phyloP scores from a whole-genome alignment of 768 basidiomycete species.

The Thelephora aurantiotincta region DNA sequence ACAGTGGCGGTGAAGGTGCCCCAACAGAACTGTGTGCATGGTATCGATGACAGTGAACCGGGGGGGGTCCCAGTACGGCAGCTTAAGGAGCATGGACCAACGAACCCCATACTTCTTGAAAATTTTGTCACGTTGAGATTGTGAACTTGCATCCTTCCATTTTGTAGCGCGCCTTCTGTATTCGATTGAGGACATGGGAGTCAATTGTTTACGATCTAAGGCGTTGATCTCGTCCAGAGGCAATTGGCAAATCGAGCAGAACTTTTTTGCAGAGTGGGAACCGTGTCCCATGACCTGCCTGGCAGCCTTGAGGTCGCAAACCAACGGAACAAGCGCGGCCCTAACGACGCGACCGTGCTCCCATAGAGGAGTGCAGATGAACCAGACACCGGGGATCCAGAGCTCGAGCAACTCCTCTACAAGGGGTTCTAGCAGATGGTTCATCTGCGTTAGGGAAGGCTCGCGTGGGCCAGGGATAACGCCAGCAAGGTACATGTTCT shows the following conservation, averaged over 20 bases:
- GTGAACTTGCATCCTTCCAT: constrained; percentile 7
- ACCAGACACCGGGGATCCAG: constrained; percentile 2
- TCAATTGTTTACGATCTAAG: constrained; percentile 16
- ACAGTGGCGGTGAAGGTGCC: constrained; percentile 9
- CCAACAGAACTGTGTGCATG: constrained; percentile 15
- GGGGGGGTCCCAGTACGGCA: constrained; percentile 15
- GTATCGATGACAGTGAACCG: constrained; percentile 10
- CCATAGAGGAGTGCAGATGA: background rate
- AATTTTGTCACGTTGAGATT: constrained; percentile 1
- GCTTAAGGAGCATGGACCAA: constrained; percentile 11
- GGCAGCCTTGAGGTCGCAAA: constrained; percentile 14
- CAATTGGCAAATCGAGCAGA: constrained; percentile 18
- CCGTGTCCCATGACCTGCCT: constrained; percentile 15
- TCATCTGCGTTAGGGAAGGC: constrained; percentile 5
- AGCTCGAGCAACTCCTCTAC: constrained; percentile 6
- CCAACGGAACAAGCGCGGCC: constrained; percentile 3
- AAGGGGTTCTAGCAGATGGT: constrained; percentile 7
- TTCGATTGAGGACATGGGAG: background rate
- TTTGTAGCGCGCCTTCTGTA: background rate
- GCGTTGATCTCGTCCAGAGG: constrained; percentile 15
- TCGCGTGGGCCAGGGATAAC: constrained; percentile 12
- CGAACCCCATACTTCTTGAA: constrained; percentile 9
- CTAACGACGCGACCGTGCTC: background rate
- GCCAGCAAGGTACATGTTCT: constrained; percentile 9
- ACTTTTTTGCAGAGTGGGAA: constrained; percentile 7